phyloP scores from a whole-genome alignment of 2,329 filamentous ascomycete species.

The Talaromyces pinophilus region DNA sequence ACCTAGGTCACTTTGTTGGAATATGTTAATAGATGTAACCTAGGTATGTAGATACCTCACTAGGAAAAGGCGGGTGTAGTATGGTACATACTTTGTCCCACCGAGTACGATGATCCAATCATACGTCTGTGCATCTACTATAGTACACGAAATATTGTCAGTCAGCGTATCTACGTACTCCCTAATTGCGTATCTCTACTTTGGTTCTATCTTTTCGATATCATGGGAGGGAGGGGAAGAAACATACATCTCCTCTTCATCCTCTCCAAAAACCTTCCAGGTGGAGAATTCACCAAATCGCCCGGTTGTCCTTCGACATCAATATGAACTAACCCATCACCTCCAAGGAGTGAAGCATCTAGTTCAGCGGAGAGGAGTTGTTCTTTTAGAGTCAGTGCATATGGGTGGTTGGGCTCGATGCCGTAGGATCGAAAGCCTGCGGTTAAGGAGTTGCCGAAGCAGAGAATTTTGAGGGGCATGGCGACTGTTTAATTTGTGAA shows the following conservation, averaged over 20 bases:
- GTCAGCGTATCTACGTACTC: not conserved
- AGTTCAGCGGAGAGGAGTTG: slow-evolving; percentile 45
- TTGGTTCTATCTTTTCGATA: not conserved
- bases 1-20: slow-evolving; percentile 50
- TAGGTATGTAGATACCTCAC: not conserved
- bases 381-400: slow-evolving; percentile 52
- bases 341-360: not conserved
- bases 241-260: slow-evolving; percentile 32
- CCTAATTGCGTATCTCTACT: too few relatives aligned
- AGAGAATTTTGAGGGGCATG: slow-evolving; percentile 50
- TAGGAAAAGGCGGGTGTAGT: not conserved
- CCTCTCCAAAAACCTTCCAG: slow-evolving; percentile 36
- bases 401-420: slow-evolving; percentile 51
- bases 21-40: not conserved
- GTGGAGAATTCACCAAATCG: slow-evolving; percentile 48
- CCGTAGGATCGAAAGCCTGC: slow-evolving; percentile 55
- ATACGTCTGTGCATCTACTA: slow-evolving; percentile 35
- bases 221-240: not conserved
- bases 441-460: slow-evolving; percentile 67
- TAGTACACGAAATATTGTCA: not conserved
- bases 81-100: slow-evolving; percentile 56
- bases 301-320: slow-evolving; percentile 56
- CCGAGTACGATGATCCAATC: slow-evolving; percentile 66
- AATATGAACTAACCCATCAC: slow-evolving; percentile 40
- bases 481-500: not conserved